Base-by-base conservation (phyloP, 371 early-diverging fungal genomes). In the Dichotomocladium elegans region DNA sequence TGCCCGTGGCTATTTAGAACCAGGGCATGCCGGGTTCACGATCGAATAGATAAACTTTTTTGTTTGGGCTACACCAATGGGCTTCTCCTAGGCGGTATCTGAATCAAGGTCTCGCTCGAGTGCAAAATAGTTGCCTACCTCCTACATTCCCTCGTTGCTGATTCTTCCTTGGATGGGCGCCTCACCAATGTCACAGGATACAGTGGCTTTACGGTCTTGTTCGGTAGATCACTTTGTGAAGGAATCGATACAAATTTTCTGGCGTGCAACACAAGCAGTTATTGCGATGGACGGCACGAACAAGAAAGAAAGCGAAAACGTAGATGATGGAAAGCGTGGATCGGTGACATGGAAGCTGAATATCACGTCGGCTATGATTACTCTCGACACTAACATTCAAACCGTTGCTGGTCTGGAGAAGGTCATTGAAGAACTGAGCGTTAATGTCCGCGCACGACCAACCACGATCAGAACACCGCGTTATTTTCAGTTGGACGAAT, bases 381-480 rank as follows among this genome's bases (percentile, higher is more conserved):
- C 74, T 1, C 57, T 77, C 24, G 72, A 77, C 27, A 77, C 74
- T 22, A 74, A 66, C 41, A 74, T 77, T 42, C 53, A 66, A 41
- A 74, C 74, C 10, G 44, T 77, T n/a, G 52, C 70, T 12, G 74
- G 72, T 6, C 49, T 77, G 24, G 64, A 77, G 34, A 67, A 72
- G 31, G 74, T 77, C 4, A 25, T 77, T 47, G 72, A 77, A 29
- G 60, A 72, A 15, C 64, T 74, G 25, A 52, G 68, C 11, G 58
- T 64, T 35, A 77, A 77, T 60, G 61, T 69, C 1, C 63, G 62
- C n/a, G 73, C 70, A 14, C 51, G 57, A 9, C 64, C 73, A 3
- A 26, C 19, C 15, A 41, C 25, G n/a, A 48, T 54, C 12, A 29
- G 27, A 37, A 5, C 1, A 37, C 7, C 37, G 37, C n/a, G 6